Conservation (phyloP, 306 rosid species). For the Ziziphus jujuba region DNA sequence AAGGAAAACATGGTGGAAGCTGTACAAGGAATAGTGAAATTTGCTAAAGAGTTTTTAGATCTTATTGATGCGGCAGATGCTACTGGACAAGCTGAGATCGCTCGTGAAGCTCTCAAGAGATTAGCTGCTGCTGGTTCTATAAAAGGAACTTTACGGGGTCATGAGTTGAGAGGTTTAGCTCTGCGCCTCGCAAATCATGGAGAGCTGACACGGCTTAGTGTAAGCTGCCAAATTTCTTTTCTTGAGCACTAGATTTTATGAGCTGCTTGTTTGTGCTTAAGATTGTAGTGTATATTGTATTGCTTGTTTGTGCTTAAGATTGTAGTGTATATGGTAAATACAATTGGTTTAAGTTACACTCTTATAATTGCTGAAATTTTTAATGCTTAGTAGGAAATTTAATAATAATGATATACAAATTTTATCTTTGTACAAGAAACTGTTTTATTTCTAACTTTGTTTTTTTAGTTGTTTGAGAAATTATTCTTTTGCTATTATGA, state of each 20-base stretch:
- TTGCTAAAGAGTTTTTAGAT: conserved; percentile 90
- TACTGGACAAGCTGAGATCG: conserved; percentile 96
- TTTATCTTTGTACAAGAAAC: not conserved
- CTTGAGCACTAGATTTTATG: not conserved
- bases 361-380: conserved; percentile 1
- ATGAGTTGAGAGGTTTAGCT: conserved; percentile 82
- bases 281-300: not conserved
- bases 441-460: not conserved
- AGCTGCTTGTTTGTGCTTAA: not conserved
- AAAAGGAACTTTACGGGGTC: conserved; percentile 94
- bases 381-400: not conserved
- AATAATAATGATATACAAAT: not conserved
- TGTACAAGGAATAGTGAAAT: conserved; percentile 94
- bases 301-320: not conserved
- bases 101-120: conserved; percentile 95
- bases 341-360: not conserved
- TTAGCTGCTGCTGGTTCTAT: conserved; percentile 94
- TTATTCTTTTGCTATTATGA: not conserved
- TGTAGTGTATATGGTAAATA: not conserved
- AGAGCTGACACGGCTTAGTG: conserved; percentile 89
- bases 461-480: not conserved
- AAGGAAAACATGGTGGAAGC: conserved; percentile 79
- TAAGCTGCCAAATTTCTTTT: conserved; percentile 41
- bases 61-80: conserved; percentile 99
- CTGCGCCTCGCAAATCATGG: conserved; percentile 97